Base-by-base conservation (phyloP, 176 grass and related monocot genomes). In the Areca catechu region DNA sequence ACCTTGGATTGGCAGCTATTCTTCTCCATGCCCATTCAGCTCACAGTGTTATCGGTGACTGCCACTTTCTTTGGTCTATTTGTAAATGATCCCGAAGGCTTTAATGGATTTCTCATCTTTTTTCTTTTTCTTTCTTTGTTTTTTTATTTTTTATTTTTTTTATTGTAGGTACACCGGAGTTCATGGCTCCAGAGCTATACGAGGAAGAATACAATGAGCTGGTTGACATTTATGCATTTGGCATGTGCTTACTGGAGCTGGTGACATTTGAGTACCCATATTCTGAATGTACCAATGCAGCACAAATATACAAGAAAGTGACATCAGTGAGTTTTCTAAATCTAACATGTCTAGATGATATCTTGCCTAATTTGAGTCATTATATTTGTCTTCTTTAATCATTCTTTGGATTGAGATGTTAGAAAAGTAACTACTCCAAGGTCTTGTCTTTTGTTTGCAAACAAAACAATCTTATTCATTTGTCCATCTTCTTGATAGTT, bases 211-310 rank as follows among this genome's bases (percentile, higher is more conserved):
- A 85, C 28, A 76, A 90, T 52, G 86, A 90, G 17, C 86, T 90
- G 61, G 81, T 90, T 4, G 86, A 90, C 51, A 85, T 90, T 15
- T 90, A 85, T 62, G 86, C 86, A 30, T 90, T 90, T 29, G 86
- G 86, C 18, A 90, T 90, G 86, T 90, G 86, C 58, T 76, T 90
- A 70, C 60, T 90, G 47, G 86, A 90, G 82, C 75, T 90, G 62
- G 86, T 90, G 48, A 90, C 82, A 50, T 90, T 90, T 67, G 86
- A 85, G 51, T 85, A 90, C 47, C 86, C 86, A 61, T 90, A 90
- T 61, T 73, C 71, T 48, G 86, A 90, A 90, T 90, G 86, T 55
- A 72, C 63, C 4, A 90, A 90, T 76, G 86, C 86, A 62, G 86
- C 86, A 34, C 86, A 85, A 50, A 89, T 89, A 76, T 89, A 75